These are phyloP conservation scores for Candida ponderosae DNA, from an alignment of 805 yeast genomes.

Conservation along the genomic window DNA sequence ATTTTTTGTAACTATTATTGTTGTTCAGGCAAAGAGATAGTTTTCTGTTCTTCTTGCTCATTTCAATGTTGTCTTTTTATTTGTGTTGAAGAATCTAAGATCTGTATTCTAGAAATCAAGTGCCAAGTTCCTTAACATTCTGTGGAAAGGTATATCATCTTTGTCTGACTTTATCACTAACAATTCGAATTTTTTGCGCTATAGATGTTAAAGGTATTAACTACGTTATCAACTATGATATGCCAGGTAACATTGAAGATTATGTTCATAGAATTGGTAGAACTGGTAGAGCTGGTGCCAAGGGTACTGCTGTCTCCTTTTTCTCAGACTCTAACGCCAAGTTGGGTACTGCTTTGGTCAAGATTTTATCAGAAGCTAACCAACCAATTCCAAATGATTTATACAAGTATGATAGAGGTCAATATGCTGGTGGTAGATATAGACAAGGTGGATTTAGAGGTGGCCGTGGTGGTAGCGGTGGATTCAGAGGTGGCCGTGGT, in stretches of 20 bases:
- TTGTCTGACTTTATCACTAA: constrained; percentile 21
- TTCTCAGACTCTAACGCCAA: constrained; percentile 84
- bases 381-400: constrained; percentile 82
- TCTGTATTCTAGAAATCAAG: too few relatives aligned
- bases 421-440: constrained; percentile 56
- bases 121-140: too few relatives aligned
- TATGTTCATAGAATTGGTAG: constrained; percentile 45
- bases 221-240: constrained; percentile 88
- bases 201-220: constrained; percentile 96
- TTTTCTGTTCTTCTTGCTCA: too few relatives aligned
- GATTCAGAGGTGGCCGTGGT: constrained; percentile 29
- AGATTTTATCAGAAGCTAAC: constrained; percentile 91
- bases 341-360: constrained; percentile 84
- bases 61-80: too few relatives aligned
- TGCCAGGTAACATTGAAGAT: constrained; percentile 98
- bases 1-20: too few relatives aligned
- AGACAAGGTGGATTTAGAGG: constrained; percentile 54
- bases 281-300: constrained; percentile 95
- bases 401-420: constrained; percentile 66
- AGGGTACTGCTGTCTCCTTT: constrained; percentile 91
- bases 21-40: too few relatives aligned
- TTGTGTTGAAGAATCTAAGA: too few relatives aligned
- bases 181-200: constrained; percentile 10
- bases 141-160: too few relatives aligned
- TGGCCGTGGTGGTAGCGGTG: constrained; percentile 39